Evolutionary conservation across 176 grass and related monocot species (phyloP).

Genomic region (Eleusine coracana): DNA sequence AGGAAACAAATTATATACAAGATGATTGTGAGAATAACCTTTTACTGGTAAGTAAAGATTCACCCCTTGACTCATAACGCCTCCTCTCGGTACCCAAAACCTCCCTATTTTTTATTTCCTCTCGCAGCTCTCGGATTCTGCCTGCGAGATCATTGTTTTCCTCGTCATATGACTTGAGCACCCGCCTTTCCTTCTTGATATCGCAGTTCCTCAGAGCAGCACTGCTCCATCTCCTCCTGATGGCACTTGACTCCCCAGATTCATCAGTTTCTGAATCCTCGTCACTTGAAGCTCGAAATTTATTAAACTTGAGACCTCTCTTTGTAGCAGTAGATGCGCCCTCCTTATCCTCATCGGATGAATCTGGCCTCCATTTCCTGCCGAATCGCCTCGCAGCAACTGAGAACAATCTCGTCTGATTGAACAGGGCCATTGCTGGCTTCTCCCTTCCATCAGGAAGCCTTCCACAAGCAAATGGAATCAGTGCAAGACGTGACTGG

Average conservation of each 20-base stretch:
- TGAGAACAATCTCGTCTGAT: conserved; percentile 48
- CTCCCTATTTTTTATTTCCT: conserved; percentile 68
- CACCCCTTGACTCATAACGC: conserved; percentile 41
- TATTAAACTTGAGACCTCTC: conserved; percentile 44
- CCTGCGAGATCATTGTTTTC: conserved; percentile 42
- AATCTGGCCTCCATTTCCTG: conserved; percentile 64
- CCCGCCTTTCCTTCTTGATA: conserved; percentile 65
- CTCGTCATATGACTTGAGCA: conserved; percentile 48
- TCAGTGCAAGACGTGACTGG: not conserved
- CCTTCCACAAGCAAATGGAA: conserved; percentile 11
- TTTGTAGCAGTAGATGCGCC: not conserved
- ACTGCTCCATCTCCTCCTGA: conserved; percentile 67
- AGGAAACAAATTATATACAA: conserved; percentile 3
- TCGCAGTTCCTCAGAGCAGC: conserved; percentile 75
- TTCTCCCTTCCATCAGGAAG: conserved; percentile 1
- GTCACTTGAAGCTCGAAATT: conserved; percentile 39
- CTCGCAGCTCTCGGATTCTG: conserved; percentile 64
- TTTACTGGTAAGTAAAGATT: conserved; percentile 73
- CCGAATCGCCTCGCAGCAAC: conserved; percentile 17
- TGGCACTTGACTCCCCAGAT: conserved; percentile 20
- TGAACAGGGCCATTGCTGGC: not conserved
- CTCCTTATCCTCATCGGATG: conserved; percentile 47
- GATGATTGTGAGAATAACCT: conserved; percentile 51
- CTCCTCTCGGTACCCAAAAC: conserved; percentile 56
- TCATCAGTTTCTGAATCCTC: conserved; percentile 53